Base-by-base conservation (phyloP, 768 basidiomycete genomes). In the Kwoniella dendrophila region DNA sequence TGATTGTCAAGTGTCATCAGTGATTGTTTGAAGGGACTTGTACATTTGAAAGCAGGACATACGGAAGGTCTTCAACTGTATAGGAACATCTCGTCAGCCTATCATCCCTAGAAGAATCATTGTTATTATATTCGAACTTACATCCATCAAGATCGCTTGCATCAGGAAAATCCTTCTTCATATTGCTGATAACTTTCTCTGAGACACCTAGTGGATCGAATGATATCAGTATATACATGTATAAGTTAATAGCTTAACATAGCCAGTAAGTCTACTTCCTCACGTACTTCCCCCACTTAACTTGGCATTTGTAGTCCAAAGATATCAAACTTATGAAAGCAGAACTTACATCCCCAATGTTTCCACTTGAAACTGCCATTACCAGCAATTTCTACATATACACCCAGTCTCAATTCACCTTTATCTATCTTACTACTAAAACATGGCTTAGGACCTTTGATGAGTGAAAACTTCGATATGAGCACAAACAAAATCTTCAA, bases 71-170 rank as follows among this genome's bases (percentile, higher is more conserved):
- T 4, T 74, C 73, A 50, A 62, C 70, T 74, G 41, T n/a, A 26
- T 12, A 24, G 33, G 1, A 1, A 26, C 5, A 14, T 49, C 45
- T 58, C 47, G 56, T 58, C 56, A 58, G 47, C 60, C 49, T 20
- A 43, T 14, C 12, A n/a, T 20, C 12, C n/a, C 29, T 14, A 41
- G 20, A 47, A 3, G 27, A n/a, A n/a, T n/a, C n/a, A n/a, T n/a
- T n/a, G n/a, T n/a, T n/a, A n/a, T n/a, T n/a, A n/a, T n/a, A n/a
- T n/a, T 12, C 14, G 24, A 83, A 87, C 20, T 92, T 90, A 77
- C 84, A 95, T 20, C 93, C 93, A 74, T 97, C 93, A 36, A 95
- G 81, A 0, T 93, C 90, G 10, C 84, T 82, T 0, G 86, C 81
- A 4, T 82, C 82, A 1, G 82, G 81, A 64, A 88, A 83, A 2